Evolutionary conservation across 116 monocot species (phyloP).

Genomic region (Phalaenopsis hybrid): DNA sequence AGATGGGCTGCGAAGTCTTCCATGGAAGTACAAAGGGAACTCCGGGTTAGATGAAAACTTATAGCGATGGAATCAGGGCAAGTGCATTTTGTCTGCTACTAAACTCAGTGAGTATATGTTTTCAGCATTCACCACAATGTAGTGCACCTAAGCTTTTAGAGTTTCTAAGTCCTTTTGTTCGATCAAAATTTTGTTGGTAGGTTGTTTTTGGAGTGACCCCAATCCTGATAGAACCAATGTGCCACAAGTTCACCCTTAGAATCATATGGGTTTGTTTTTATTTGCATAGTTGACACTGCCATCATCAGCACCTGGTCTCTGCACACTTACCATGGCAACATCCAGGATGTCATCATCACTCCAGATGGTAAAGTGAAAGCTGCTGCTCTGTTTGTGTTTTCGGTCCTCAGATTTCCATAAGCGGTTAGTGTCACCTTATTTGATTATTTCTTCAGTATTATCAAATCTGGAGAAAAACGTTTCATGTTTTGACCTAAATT

Average conservation of each 20-base stretch:
- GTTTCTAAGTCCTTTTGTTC: neutral
- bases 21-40: slow-evolving; percentile 54
- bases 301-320: slow-evolving; percentile 50
- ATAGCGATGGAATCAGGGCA: slow-evolving; percentile 59
- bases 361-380: slow-evolving; percentile 22
- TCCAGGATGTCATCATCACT: slow-evolving; percentile 9
- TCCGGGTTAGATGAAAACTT: slow-evolving; percentile 23
- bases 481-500: neutral
- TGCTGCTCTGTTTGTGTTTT: slow-evolving; percentile 23
- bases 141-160: too few species aligned
- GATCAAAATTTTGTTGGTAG: too few species aligned
- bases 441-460: neutral
- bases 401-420: slow-evolving; percentile 50
- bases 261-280: slow-evolving; percentile 56
- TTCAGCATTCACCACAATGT: too few species aligned
- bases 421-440: slow-evolving; percentile 35
- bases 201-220: slow-evolving; percentile 16
- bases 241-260: slow-evolving; percentile 57
- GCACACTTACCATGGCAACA: slow-evolving; percentile 10
- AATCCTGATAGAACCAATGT: slow-evolving; percentile 67
- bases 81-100: slow-evolving; percentile 84
- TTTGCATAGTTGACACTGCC: slow-evolving; percentile 47
- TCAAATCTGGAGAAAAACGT: neutral
- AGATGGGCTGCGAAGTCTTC: slow-evolving; percentile 73
- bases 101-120: slow-evolving; percentile 62